A percentile compares a stretch with the other conserved stretches of the same genome.
Conservation (phyloP, 1,284 basidiomycete species). For the Ceratorhiza oryzae-sativae region DNA sequence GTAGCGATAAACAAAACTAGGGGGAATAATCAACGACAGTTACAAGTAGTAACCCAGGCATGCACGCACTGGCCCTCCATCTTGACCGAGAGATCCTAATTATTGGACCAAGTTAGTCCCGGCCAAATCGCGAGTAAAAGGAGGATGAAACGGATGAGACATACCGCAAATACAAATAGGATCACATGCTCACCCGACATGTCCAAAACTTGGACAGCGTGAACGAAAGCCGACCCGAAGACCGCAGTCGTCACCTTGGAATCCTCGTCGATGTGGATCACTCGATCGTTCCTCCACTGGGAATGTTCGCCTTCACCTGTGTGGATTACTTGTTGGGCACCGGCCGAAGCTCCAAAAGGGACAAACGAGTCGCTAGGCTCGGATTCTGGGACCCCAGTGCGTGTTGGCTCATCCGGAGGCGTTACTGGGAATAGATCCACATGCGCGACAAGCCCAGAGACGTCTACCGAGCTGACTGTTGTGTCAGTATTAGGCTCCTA, state of each 20-base stretch:
- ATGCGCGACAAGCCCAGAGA: slow-evolving; percentile 61
- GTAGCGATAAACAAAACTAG: slow-evolving; percentile 67
- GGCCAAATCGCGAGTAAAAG: too few species aligned
- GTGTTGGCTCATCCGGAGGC: slow-evolving; percentile 42
- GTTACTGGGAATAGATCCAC: slow-evolving; percentile 68
- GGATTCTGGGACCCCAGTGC: background rate
- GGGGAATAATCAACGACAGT: background rate
- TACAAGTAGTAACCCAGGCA: too few species aligned
- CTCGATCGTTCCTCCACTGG: background rate
- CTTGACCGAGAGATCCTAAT: slow-evolving; percentile 64
- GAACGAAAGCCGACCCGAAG: slow-evolving; percentile 70
- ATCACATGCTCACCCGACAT: slow-evolving; percentile 63
- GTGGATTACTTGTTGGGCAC: background rate
- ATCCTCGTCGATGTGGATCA: slow-evolving; percentile 51
- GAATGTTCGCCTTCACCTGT: background rate
- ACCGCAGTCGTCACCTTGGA: slow-evolving; percentile 63
- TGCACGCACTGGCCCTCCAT: slow-evolving; percentile 59
- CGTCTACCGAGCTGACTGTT: slow-evolving; percentile 45
- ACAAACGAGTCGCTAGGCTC: background rate
- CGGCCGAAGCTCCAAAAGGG: background rate
- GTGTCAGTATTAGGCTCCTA: slow-evolving; percentile 12
- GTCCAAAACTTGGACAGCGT: slow-evolving; percentile 58
- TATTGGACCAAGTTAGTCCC: background rate
- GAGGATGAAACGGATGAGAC: too few species aligned
- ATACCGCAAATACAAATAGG: slow-evolving; percentile 76